These are phyloP conservation scores for Colletotrichum salicis DNA, from an alignment of 2,329 filamentous ascomycete genomes.

Conservation along the genomic window DNA sequence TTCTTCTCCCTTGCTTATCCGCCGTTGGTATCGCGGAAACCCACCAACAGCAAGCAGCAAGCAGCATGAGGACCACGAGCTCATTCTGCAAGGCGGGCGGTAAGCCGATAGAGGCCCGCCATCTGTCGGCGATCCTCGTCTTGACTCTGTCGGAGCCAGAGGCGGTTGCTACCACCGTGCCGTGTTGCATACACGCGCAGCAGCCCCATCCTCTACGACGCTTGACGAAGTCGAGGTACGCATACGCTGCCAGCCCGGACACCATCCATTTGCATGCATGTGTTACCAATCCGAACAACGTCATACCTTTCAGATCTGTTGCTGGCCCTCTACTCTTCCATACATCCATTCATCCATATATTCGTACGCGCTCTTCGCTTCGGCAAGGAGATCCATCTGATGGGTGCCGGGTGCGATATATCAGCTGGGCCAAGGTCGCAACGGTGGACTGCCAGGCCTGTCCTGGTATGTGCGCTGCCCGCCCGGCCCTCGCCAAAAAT, in stretches of 20 bases:
- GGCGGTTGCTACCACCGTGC: background rate
- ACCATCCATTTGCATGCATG: slow-evolving; percentile 9
- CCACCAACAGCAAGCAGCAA: background rate
- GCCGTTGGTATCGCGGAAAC: background rate
- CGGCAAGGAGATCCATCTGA: background rate
- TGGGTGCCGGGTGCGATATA: background rate
- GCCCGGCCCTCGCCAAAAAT: background rate
- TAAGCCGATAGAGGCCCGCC: background rate
- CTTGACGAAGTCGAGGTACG: background rate
- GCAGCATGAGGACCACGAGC: background rate
- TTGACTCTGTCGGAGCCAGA: background rate
- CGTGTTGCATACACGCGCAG: background rate
- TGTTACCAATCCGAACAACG: slow-evolving; percentile 3
- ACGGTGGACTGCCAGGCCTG: background rate
- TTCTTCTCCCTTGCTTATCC: background rate
- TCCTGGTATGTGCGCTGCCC: background rate
- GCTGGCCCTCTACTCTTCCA: background rate
- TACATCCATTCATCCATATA: background rate
- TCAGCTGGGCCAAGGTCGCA: background rate
- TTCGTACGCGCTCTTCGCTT: background rate
- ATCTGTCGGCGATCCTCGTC: background rate
- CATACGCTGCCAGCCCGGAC: background rate
- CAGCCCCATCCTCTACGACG: background rate
- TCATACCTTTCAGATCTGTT: background rate
- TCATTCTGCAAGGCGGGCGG: background rate